Percentiles rank a stretch among this genome's conserved stretches.
Evolutionary conservation across 2,329 filamentous ascomycete genomes (phyloP).

Genomic region (Colletotrichum filicis): DNA sequence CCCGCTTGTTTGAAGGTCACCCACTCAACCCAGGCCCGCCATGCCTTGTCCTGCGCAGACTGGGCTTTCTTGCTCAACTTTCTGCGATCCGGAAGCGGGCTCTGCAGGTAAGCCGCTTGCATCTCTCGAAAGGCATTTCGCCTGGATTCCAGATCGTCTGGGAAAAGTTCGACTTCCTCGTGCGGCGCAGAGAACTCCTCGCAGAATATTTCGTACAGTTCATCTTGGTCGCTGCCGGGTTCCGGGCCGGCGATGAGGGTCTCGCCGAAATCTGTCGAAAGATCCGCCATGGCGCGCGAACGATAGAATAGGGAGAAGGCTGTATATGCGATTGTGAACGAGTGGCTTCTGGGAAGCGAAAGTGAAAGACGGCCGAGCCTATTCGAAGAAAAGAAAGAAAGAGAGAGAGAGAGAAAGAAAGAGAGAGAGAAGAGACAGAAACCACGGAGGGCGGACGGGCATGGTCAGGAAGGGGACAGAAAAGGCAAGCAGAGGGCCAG

Average conservation of each 20-base stretch:
- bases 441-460: too few species aligned
- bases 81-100: neutral
- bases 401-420: neutral
- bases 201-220: neutral
- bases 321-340: neutral
- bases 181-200: neutral
- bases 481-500: too few species aligned
- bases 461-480: too few species aligned
- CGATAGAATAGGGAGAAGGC: neutral
- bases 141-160: neutral
- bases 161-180: neutral
- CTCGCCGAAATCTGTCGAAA: neutral
- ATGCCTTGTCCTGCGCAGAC: neutral
- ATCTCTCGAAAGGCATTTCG: neutral
- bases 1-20: neutral
- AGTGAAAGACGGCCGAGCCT: neutral
- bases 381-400: neutral
- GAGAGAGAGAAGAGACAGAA: too few species aligned
- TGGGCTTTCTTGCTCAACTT: neutral
- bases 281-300: neutral
- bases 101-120: neutral
- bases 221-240: neutral
- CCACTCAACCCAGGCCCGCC: neutral
- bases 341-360: neutral
- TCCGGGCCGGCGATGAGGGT: neutral